Conservation (phyloP, 768 basidiomycete genomes). For the Suillus brevipes region DNA sequence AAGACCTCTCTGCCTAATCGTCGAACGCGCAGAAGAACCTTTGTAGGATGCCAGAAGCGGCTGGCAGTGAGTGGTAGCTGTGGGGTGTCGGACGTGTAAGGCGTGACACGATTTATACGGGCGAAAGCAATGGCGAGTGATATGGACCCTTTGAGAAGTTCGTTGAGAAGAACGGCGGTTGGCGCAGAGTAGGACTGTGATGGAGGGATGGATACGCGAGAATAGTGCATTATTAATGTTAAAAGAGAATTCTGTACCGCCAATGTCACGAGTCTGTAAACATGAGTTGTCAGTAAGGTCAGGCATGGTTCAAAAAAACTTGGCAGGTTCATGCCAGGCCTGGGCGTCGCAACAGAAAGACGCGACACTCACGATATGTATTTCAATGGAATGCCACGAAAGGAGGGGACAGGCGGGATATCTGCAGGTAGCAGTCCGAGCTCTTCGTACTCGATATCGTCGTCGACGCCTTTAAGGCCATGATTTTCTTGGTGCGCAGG, state of each 20-base stretch:
- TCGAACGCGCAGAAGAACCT: slow-evolving; percentile 48
- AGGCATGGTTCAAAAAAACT: background rate
- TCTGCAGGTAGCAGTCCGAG: slow-evolving; percentile 39
- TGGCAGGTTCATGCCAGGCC: background rate
- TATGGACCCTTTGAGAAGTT: slow-evolving; percentile 88
- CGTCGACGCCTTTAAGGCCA: slow-evolving; percentile 35
- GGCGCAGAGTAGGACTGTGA: slow-evolving; percentile 88
- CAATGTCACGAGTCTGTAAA: slow-evolving; percentile 71
- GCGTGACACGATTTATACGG: slow-evolving; percentile 45
- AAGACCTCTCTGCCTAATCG: slow-evolving; percentile 71
- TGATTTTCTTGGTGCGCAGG: slow-evolving; percentile 18
- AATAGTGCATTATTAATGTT: slow-evolving; percentile 96
- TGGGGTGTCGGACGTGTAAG: slow-evolving; percentile 29
- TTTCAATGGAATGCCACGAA: slow-evolving; percentile 75
- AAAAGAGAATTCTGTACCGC: slow-evolving; percentile 90
- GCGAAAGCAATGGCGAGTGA: slow-evolving; percentile 83
- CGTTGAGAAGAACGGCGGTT: slow-evolving; percentile 90
- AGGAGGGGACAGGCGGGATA: slow-evolving; percentile 45
- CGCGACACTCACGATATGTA: slow-evolving; percentile 67
- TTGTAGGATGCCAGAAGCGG: slow-evolving; percentile 38
- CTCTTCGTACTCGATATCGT: slow-evolving; percentile 46
- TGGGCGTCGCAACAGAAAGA: background rate
- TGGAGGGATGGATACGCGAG: slow-evolving; percentile 77
- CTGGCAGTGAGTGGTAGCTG: slow-evolving; percentile 32
- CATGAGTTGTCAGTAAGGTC: slow-evolving; percentile 8